phyloP scores from a whole-genome alignment of 1,284 basidiomycete species.

The Dichomitus squalens region DNA sequence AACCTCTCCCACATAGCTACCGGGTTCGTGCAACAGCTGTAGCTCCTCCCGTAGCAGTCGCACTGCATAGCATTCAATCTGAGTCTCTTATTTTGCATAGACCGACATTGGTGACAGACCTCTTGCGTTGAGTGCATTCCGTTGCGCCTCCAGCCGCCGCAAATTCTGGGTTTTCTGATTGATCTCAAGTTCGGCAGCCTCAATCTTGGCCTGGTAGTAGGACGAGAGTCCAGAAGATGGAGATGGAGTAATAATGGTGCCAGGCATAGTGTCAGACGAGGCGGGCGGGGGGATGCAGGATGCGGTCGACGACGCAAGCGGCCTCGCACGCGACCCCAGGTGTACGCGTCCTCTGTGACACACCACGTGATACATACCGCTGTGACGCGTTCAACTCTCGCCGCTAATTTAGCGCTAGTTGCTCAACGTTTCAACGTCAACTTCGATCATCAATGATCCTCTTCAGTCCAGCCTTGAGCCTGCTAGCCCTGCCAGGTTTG shows the following conservation, averaged over 20 bases:
- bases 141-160: conserved; percentile 92
- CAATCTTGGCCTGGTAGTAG: conserved; percentile 97
- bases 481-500: too few relatives aligned
- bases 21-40: conserved; percentile 94
- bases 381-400: conserved; percentile 10
- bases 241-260: conserved; percentile 47
- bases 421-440: too few relatives aligned
- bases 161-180: conserved; percentile 98
- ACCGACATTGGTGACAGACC: conserved; percentile 45
- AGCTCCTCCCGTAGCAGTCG: conserved; percentile 91
- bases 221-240: conserved; percentile 73
- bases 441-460: too few relatives aligned
- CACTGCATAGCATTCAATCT: conserved; percentile 46
- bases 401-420: too few relatives aligned
- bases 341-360: conserved; percentile 25
- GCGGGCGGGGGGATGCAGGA: not conserved
- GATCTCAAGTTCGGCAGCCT: conserved; percentile 88
- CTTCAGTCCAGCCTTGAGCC: too few relatives aligned
- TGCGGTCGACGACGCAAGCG: conserved; percentile 16
- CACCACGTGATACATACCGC: conserved; percentile 5
- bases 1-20: conserved; percentile 97
- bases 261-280: conserved; percentile 45
- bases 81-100: not conserved
- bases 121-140: conserved; percentile 95
- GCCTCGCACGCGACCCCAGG: conserved; percentile 2